A percentile compares a stretch with the other conserved stretches of the same genome.
Conservation (phyloP, 371 early-diverging fungal genomes). For the Capniomyces stellatus region DNA sequence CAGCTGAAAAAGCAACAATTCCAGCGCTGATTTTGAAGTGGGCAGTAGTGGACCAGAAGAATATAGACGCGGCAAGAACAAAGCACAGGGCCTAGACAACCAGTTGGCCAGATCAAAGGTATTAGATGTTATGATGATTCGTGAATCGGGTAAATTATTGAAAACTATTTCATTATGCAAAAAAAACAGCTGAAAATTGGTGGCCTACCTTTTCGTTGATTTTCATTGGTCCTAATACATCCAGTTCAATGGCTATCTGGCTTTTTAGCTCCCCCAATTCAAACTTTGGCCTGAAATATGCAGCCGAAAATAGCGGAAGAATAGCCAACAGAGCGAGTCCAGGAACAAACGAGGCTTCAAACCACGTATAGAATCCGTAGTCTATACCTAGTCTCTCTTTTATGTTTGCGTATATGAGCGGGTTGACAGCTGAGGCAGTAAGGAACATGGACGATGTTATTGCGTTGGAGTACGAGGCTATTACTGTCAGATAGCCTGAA, state of each 20-base stretch:
- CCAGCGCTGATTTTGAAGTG: constrained; percentile 43
- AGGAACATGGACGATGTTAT: constrained; percentile 42
- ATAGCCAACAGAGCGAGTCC: too few relatives aligned
- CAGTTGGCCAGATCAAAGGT: too few relatives aligned
- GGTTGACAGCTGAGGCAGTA: constrained; percentile 51
- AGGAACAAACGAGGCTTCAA: constrained; percentile 37
- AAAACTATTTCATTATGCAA: not conserved
- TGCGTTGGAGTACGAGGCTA: constrained; percentile 39
- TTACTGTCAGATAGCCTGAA: constrained; percentile 32
- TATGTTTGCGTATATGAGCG: constrained; percentile 35
- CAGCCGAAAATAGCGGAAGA: too few relatives aligned
- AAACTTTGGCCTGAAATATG: too few relatives aligned
- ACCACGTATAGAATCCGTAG: constrained; percentile 38
- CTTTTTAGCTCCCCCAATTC: too few relatives aligned
- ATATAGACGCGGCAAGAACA: constrained; percentile 39
- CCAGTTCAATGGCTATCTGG: too few relatives aligned
- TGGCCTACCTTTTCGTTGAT: too few relatives aligned
- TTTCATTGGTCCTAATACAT: too few relatives aligned
- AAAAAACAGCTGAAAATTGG: not conserved
- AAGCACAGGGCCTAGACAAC: constrained; percentile 32
- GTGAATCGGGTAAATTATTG: not conserved
- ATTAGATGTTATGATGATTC: too few relatives aligned
- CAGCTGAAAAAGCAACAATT: constrained; percentile 41
- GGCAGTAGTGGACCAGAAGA: constrained; percentile 41
- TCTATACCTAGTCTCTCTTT: constrained; percentile 28